phyloP scores from a whole-genome alignment of 306 rosid genomes.

The Rubus parviflorus region DNA sequence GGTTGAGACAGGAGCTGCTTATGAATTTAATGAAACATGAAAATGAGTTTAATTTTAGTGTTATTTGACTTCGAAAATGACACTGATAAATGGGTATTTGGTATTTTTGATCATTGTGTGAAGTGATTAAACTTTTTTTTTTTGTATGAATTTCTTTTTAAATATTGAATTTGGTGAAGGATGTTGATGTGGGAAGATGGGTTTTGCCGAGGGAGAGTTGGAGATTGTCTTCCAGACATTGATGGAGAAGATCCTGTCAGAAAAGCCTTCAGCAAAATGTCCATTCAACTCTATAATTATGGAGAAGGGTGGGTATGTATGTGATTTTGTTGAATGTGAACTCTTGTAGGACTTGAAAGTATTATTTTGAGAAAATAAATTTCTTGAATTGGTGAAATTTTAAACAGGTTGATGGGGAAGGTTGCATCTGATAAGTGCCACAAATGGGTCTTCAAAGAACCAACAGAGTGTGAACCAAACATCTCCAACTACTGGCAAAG shows the following conservation, averaged over 20 bases:
- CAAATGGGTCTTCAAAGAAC: constrained; percentile 99
- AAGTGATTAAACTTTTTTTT: neutral
- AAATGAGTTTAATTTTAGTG: neutral
- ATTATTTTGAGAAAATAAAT: neutral
- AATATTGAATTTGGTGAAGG: constrained; percentile 41
- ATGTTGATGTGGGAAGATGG: constrained; percentile 99
- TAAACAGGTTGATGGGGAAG: constrained; percentile 94
- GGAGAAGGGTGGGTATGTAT: constrained; percentile 99
- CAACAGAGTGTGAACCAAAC: constrained; percentile 92
- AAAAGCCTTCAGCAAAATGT: constrained; percentile 98
- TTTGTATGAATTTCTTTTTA: neutral
- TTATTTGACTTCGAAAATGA: neutral
- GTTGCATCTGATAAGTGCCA: constrained; percentile 99
- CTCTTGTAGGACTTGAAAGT: constrained; percentile 4
- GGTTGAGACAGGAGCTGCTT: neutral
- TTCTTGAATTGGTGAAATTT: neutral
- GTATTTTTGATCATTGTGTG: neutral
- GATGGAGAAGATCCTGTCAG: constrained; percentile 95
- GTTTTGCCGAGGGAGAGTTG: constrained; percentile 76
- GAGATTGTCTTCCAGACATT: constrained; percentile 76
- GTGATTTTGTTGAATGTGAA: constrained; percentile 43
- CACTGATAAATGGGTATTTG: neutral
- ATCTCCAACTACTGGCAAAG: constrained; percentile 99
- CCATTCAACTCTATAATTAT: constrained; percentile 97
- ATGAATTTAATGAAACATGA: neutral